Conservation (phyloP, 306 rosid species). For the Rosa rugosa region DNA sequence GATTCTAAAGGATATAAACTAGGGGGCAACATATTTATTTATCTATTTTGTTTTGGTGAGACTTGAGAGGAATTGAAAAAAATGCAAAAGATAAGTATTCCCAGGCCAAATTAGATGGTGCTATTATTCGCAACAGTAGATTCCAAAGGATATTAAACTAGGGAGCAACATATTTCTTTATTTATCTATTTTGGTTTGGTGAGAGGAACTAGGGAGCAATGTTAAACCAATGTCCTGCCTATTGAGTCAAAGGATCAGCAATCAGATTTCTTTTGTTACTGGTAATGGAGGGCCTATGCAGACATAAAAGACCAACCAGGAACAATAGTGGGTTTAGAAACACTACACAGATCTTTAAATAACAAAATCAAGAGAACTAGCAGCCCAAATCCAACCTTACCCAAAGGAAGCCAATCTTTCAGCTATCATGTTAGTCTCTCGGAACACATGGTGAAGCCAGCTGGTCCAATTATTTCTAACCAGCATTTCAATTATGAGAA, state of each 20-base stretch:
- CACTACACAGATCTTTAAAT: not conserved
- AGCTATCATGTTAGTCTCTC: not conserved
- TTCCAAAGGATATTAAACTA: not conserved
- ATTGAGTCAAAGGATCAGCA: not conserved
- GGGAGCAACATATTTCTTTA: no score
- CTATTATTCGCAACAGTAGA: not conserved
- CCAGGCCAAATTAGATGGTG: not conserved
- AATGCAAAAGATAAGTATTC: not conserved
- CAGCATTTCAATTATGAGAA: not conserved
- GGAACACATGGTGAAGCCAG: not conserved
- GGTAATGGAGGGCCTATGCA: not conserved
- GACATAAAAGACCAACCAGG: not conserved
- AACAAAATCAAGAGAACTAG: not conserved
- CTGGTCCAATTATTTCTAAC: not conserved
- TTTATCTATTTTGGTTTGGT: not conserved
- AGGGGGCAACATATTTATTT: no score
- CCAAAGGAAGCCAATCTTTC: not conserved
- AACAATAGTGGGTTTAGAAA: not conserved
- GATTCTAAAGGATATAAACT: not conserved
- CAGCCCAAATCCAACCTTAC: not conserved
- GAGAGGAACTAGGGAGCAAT: not conserved
- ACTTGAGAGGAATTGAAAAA: not conserved
- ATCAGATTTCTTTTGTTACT: not conserved
- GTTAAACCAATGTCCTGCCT: not conserved
- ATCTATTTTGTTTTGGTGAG: not conserved